These are phyloP conservation scores for Pharnaceum exiguum DNA, from an alignment of 148 eudicot genomes.

Conservation along the genomic window DNA sequence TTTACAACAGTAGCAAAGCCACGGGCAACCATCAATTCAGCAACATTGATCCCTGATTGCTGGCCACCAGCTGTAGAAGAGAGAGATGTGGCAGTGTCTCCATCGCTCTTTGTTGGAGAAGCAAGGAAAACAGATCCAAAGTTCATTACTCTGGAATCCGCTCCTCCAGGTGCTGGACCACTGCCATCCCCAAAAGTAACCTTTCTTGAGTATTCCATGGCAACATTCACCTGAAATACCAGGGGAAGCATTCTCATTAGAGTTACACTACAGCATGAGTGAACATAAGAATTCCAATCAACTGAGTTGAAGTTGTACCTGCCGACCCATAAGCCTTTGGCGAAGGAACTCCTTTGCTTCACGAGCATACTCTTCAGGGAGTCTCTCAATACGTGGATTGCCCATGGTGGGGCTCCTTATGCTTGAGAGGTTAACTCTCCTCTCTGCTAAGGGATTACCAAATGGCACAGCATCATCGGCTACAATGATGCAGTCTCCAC, in stretches of 20 bases:
- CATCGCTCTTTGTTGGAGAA: slow-evolving; percentile 58
- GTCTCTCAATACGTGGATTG: slow-evolving; percentile 62
- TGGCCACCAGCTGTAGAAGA: slow-evolving; percentile 41
- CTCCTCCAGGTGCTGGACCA: slow-evolving; percentile 31
- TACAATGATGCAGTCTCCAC: slow-evolving; percentile 86
- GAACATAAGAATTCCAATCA: not conserved
- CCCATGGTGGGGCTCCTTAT: slow-evolving; percentile 84
- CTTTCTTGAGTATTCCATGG: slow-evolving; percentile 96
- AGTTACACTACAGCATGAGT: slow-evolving; percentile 2
- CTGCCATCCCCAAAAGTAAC: slow-evolving; percentile 44
- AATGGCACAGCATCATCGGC: slow-evolving; percentile 91
- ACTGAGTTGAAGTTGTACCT: no score
- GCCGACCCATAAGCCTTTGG: slow-evolving; percentile 76
- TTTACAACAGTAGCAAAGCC: slow-evolving; percentile 71
- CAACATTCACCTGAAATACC: slow-evolving; percentile 72
- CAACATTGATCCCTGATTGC: slow-evolving; percentile 62
- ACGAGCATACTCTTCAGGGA: slow-evolving; percentile 71
- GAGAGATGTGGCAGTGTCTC: slow-evolving; percentile 40
- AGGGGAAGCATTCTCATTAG: slow-evolving; percentile 8
- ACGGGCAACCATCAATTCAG: slow-evolving; percentile 80
- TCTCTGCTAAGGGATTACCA: slow-evolving; percentile 82
- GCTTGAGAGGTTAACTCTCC: slow-evolving; percentile 94
- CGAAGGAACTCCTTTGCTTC: slow-evolving; percentile 92
- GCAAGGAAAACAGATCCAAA: slow-evolving; percentile 82
- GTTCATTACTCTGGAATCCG: slow-evolving; percentile 71